phyloP scores from a whole-genome alignment of 192 early-diverging fungal species.

The Backusella westeae region DNA sequence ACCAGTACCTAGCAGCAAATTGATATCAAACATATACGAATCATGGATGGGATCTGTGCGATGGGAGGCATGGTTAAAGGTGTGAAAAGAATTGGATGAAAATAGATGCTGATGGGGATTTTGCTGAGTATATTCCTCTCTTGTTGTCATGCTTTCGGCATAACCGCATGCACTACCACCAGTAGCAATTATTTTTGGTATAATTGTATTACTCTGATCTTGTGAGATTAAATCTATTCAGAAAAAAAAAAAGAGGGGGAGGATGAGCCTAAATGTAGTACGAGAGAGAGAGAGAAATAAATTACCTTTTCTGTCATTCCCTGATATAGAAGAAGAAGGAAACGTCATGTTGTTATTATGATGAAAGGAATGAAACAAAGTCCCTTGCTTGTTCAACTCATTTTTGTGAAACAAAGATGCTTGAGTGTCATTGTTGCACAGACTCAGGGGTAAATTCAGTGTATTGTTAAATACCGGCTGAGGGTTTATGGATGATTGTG shows the following conservation, averaged over 20 bases:
- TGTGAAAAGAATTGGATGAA: constrained; percentile 22
- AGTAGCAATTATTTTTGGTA: not conserved
- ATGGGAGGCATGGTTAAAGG: constrained; percentile 10
- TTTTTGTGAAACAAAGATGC: constrained; percentile 3
- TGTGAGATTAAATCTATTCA: constrained; percentile 5
- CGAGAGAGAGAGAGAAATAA: not conserved
- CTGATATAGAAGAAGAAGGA: not conserved
- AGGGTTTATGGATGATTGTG: not conserved
- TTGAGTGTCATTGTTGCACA: not conserved
- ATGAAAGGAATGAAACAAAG: not conserved
- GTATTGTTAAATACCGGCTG: not conserved
- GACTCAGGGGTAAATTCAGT: not conserved
- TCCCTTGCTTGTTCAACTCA: not conserved
- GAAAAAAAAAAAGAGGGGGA: not conserved
- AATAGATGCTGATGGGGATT: constrained; percentile 28
- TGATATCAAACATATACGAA: constrained; percentile 18
- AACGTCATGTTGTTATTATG: not conserved
- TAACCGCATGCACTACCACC: not conserved
- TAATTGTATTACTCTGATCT: not conserved
- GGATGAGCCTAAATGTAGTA: not conserved
- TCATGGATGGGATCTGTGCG: constrained; percentile 3
- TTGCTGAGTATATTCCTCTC: not conserved
- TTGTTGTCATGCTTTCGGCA: not conserved
- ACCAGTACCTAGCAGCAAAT: constrained; percentile 1
- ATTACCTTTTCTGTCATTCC: not conserved